Evolutionary conservation across 495 filamentous ascomycete genomes (phyloP).

Genomic region (Thozetella sp.): DNA sequence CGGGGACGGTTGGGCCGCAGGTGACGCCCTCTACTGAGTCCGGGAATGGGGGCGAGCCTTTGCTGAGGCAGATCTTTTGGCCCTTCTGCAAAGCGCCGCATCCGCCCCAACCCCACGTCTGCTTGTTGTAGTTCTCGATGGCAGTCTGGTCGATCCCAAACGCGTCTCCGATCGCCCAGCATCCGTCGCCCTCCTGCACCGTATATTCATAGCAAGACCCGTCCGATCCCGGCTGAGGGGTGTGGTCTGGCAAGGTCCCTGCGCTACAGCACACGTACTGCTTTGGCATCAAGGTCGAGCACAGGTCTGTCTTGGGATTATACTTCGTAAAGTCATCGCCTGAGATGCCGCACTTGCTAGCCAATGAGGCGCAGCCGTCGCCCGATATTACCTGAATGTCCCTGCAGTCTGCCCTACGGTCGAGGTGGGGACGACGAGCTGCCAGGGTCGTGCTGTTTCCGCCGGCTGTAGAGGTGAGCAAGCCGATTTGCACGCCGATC

Average conservation of each 20-base stretch:
- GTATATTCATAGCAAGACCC: slow-evolving; percentile 27
- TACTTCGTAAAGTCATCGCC: background rate
- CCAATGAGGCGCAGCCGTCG: background rate
- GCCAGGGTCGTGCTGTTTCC: too few relatives aligned
- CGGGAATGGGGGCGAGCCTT: slow-evolving; percentile 32
- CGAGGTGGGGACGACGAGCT: too few relatives aligned
- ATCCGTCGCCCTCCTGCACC: slow-evolving; percentile 17
- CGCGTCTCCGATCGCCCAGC: slow-evolving; percentile 1
- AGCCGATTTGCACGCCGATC: too few relatives aligned
- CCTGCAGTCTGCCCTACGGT: background rate
- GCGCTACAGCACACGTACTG: background rate
- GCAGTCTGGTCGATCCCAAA: slow-evolving; percentile 15
- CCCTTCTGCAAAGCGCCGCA: slow-evolving; percentile 21
- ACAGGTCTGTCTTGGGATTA: background rate
- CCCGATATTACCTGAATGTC: background rate
- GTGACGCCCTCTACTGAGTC: slow-evolving; percentile 26
- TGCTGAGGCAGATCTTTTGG: slow-evolving; percentile 31
- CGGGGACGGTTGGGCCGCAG: slow-evolving; percentile 27
- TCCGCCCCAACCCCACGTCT: slow-evolving; percentile 36
- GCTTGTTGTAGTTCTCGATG: slow-evolving; percentile 23
- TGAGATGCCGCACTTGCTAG: background rate
- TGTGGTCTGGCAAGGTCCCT: background rate
- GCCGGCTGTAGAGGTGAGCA: too few relatives aligned
- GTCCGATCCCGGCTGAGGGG: slow-evolving; percentile 25
- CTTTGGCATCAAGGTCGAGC: background rate